These are phyloP conservation scores for Cytospora schulzeri DNA, from an alignment of 2,329 filamentous ascomycete genomes.

Conservation along the genomic window DNA sequence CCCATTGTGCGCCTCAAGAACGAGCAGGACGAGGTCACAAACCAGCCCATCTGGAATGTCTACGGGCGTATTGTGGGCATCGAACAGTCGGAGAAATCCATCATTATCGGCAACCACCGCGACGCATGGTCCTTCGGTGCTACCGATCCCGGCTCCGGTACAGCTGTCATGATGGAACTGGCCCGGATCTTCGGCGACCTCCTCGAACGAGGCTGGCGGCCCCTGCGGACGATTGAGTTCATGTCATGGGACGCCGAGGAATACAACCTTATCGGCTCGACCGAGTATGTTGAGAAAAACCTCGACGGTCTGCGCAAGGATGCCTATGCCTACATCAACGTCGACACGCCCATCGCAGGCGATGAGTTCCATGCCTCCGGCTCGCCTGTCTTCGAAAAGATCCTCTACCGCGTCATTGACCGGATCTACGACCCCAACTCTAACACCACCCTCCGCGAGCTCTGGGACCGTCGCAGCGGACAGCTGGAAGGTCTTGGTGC, in stretches of 20 bases:
- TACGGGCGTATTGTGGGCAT: slow-evolving; percentile 82
- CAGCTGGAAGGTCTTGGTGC: slow-evolving; percentile 71
- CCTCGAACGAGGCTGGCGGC: slow-evolving; percentile 77
- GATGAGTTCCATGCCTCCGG: slow-evolving; percentile 74
- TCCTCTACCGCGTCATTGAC: slow-evolving; percentile 72
- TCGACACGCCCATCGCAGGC: slow-evolving; percentile 81
- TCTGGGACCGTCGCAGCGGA: slow-evolving; percentile 70
- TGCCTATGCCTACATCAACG: slow-evolving; percentile 86
- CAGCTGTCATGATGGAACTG: slow-evolving; percentile 88
- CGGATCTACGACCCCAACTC: slow-evolving; percentile 71
- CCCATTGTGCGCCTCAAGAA: slow-evolving; percentile 83
- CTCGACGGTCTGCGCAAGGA: slow-evolving; percentile 71
- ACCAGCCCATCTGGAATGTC: slow-evolving; percentile 90
- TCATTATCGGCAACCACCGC: slow-evolving; percentile 90
- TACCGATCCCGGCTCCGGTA: slow-evolving; percentile 82
- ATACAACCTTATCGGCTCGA: slow-evolving; percentile 92
- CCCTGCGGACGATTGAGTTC: slow-evolving; percentile 92
- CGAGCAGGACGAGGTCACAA: slow-evolving; percentile 78
- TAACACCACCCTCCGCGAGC: slow-evolving; percentile 71
- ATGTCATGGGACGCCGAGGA: slow-evolving; percentile 94
- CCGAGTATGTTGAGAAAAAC: slow-evolving; percentile 90
- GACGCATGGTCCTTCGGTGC: slow-evolving; percentile 92
- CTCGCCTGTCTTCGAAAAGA: slow-evolving; percentile 75
- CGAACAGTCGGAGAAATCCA: slow-evolving; percentile 79
- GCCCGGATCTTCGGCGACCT: slow-evolving; percentile 83